A percentile compares a stretch with the other conserved stretches of the same genome.
Evolutionary conservation across 1,284 basidiomycete genomes (phyloP).

Genomic region (Moniliophthora roreri): DNA sequence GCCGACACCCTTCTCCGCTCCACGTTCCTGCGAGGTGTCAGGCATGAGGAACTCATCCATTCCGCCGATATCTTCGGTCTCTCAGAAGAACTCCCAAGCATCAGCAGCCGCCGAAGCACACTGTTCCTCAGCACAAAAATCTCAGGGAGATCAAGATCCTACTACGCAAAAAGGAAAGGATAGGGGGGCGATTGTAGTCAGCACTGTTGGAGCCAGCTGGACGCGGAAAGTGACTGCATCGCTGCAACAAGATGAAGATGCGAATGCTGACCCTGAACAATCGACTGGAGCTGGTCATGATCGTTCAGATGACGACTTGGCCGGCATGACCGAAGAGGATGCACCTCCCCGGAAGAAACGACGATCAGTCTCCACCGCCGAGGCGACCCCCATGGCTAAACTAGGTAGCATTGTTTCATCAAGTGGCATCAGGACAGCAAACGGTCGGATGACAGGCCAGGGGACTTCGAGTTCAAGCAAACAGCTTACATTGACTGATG

Average conservation of each 20-base stretch:
- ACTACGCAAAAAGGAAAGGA: neutral
- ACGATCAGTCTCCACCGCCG: neutral
- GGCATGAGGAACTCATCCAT: no score
- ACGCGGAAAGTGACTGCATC: neutral
- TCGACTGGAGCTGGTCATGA: neutral
- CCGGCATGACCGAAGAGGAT: neutral
- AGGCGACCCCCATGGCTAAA: neutral
- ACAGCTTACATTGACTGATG: constrained; percentile 11
- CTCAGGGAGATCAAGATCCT: neutral
- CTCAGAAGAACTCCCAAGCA: no score
- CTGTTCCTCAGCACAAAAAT: neutral
- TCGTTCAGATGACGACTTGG: neutral
- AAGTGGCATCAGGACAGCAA: neutral
- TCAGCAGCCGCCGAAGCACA: no score
- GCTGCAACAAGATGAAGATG: neutral
- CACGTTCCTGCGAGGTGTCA: no score
- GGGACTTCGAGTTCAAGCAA: neutral
- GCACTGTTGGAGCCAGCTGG: neutral
- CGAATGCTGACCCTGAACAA: neutral
- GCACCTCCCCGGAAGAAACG: constrained; percentile 14
- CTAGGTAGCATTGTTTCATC: neutral
- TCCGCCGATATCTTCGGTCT: no score
- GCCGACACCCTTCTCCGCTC: no score
- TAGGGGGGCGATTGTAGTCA: neutral
- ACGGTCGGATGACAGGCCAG: neutral